These are phyloP conservation scores for Noccaea bulbosa DNA, from an alignment of 345 rosid genomes.

Conservation along the genomic window DNA sequence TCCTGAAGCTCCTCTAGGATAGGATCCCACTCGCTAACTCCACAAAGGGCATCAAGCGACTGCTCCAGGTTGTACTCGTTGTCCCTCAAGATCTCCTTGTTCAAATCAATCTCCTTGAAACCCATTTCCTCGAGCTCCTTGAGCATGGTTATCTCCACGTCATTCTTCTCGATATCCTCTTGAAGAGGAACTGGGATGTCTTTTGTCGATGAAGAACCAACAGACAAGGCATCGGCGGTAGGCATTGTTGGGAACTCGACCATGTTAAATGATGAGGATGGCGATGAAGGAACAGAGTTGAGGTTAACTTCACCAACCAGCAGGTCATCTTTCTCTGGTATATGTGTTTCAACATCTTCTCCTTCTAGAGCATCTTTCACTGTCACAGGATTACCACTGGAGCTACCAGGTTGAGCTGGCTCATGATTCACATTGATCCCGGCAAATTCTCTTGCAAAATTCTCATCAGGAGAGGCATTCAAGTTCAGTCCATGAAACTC, in stretches of 20 bases:
- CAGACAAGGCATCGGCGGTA: slow-evolving; percentile 27
- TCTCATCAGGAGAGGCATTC: slow-evolving; percentile 62
- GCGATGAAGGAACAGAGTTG: slow-evolving; percentile 16
- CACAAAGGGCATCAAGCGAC: slow-evolving; percentile 79
- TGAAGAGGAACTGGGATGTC: slow-evolving; percentile 23
- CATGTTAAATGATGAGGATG: slow-evolving; percentile 51
- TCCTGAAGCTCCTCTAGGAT: slow-evolving; percentile 84
- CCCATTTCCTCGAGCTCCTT: slow-evolving; percentile 95
- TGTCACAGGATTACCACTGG: slow-evolving; percentile 11
- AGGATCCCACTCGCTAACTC: slow-evolving; percentile 83
- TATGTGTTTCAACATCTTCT: slow-evolving; percentile 49
- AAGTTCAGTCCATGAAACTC: slow-evolving; percentile 59
- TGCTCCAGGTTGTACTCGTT: slow-evolving; percentile 77
- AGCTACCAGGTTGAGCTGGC: slow-evolving; percentile 37
- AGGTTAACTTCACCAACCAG: slow-evolving; percentile 44
- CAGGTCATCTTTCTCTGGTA: slow-evolving; percentile 48
- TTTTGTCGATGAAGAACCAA: slow-evolving; percentile 33
- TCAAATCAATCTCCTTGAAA: slow-evolving; percentile 81
- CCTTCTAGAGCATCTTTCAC: slow-evolving; percentile 17
- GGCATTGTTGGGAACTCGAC: slow-evolving; percentile 52
- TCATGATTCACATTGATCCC: slow-evolving; percentile 25
- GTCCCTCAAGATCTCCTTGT: slow-evolving; percentile 81
- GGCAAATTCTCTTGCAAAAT: slow-evolving; percentile 37
- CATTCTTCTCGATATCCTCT: slow-evolving; percentile 35
- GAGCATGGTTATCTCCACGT: slow-evolving; percentile 59